Evolutionary conservation across 2,329 filamentous ascomycete genomes (phyloP), one percentile per base, ranked within the genome.

Genomic region (Hymenoscyphus fraxineus): DNA sequence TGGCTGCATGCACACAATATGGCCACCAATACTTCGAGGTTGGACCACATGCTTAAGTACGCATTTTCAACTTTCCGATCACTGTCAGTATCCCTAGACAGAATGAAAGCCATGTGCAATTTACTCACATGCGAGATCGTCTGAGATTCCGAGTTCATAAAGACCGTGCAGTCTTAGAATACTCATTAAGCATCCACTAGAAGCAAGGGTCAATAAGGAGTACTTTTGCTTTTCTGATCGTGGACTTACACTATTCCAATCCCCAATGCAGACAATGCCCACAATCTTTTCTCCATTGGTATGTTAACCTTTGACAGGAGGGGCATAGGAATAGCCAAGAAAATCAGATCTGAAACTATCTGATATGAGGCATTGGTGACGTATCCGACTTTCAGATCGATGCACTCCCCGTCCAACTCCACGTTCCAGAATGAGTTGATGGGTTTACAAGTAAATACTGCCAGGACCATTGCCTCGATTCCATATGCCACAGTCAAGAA

Each of bases 1-100:
- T 87, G 87, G 0, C 89, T 85, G 65, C 85, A 89, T 56, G 83
- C 87, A 10, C 75, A 80, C 44, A 75, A 74, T 22, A 82, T 80
- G 15, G 77, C 79, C 7, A 73, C 68, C 39, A 72, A 70, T n/a
- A 70, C 68, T 67, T 77, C 75, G 56, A 76, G 72, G 39, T 69
- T 67, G 13, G 74, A 75, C 75, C 75, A 77, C 19, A 74, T 70
- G 1, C 74, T 68, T 3, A 73, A 12, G 16, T n/a, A 40, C 13
- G 47, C 47, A 13, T 54, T 54, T 5, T 54, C 19, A 5, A 54
- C 47, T 54, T 27, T 54, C 22, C 47, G 19, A 27, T 1, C 5
- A 12, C n/a, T 27, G 19, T 54, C 13, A 54, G 47, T 13, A 22
- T 27, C 10, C 10, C 22, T 27, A 27, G 5, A 22, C 12, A 27